Evolutionary conservation across 495 filamentous ascomycete genomes (phyloP), one percentile per base, ranked within the genome.

Genomic region (Aspergillus diversus): DNA sequence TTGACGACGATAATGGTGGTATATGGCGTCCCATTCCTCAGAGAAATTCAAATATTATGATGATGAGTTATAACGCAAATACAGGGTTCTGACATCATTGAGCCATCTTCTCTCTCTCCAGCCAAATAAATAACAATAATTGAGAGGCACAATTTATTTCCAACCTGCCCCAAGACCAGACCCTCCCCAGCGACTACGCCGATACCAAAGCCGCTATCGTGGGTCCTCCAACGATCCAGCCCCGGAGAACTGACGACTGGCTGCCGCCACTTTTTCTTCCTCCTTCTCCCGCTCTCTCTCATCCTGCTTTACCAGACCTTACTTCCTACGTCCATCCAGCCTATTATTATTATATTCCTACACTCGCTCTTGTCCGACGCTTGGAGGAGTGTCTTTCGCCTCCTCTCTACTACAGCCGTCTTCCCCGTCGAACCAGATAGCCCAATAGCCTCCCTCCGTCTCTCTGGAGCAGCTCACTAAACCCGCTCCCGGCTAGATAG

Each of bases 391-490:
- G 8, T 43, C 39, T 13, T 15, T 13, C 39, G 39, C 39, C 39
- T 43, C 39, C 39, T 15, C 39, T 43, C 39, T 13, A 8, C 39
- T 15, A 8, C 39, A 11, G 39, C 11, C 11, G 11, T 43, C n/a
- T 55, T 15, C 33, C 11, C 33, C 52, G 15, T 37, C 52, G 33
- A n/a, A 16, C 52, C 52, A 55, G 52, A 47, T 13, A 55, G 52
- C 31, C 52, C 31, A 43, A 3, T 12, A 39, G 43, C 17, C 55
- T 13, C 17, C 37, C 46, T 49, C 46, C 46, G 46, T 16, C 21
- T 50, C 47, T 17, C 47, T 50, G 21, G 47, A 50, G 16, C 47
- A 50, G 16, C 7, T 27, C 47, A 49, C 46, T 57, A 43, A 46
- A 16, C 34, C 55, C 21, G 21, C 37, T 39, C 5, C 39, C 39